Evolutionary conservation across 176 grass and related monocot species (phyloP), one percentile per base, ranked within the genome.

Genomic region (Zoysia japonica): DNA sequence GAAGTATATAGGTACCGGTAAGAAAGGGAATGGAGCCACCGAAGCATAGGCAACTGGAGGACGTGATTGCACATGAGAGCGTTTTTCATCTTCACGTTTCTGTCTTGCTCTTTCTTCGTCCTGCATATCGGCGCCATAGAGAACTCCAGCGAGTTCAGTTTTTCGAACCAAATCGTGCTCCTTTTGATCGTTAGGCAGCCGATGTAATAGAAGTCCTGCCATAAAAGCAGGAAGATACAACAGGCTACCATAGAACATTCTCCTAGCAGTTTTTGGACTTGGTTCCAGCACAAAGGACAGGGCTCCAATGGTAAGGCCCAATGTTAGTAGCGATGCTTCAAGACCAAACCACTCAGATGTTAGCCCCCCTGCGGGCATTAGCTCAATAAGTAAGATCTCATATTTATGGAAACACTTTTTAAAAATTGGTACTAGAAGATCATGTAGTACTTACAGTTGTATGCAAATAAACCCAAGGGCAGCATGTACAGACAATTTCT

Each of bases 401-500:
- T 82, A 66, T 61, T 65, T 43, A 50, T 37, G 56, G 16, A 43
- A 71, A 76, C 3, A 62, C 28, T 20, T 64, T 54, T 28, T 41
- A 54, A 56, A 57, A 64, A 39, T 45, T 3, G 35, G 59, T 66
- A 53, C 2, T 12, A 69, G 36, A 79, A 56, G 20, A 6, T 64
- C 55, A 80, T 65, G 46, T 67, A 79, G 39, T 86, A 81, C 95
- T 76, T 87, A 97, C 95, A 94, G 71, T 94, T 85, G 73, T 92
- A 87, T 59, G 95, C 95, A 64, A 97, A 75, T 39, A 89, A 81
- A 6, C 95, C 95, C 85, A 97, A 81, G 13, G 95, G 95, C 78
- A 97, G 77, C 74, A 97, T 83, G 85, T 97, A 97, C 10, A 97
- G 48, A 78, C 95, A 97, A 87, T 97, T 97, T 81, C 95, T 90